Evolutionary conservation across 345 rosid species (phyloP).

Genomic region (Microthlaspi erraticum): DNA sequence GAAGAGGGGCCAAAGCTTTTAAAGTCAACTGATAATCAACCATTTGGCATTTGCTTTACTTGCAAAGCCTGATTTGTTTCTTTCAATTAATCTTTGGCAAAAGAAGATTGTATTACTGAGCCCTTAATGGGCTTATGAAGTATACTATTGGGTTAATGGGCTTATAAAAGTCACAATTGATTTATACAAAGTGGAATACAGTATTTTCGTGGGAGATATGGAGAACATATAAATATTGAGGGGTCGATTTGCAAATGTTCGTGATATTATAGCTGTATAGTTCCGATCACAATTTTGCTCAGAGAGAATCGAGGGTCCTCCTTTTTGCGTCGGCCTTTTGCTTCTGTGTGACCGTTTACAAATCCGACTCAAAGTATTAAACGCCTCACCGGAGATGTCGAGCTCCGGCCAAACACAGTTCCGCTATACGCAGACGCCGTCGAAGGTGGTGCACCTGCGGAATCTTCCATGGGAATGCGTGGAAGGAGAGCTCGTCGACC

Average conservation of each 20-base stretch:
- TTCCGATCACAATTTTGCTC: conserved; percentile 26
- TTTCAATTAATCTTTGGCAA: too few species aligned
- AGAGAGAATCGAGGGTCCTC: conserved; percentile 1
- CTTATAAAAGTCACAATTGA: neutral
- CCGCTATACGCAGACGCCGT: conserved; percentile 93
- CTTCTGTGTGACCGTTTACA: conserved; percentile 3
- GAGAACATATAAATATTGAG: neutral
- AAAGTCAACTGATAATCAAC: conserved; percentile 28
- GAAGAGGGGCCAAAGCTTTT: conserved; percentile 38
- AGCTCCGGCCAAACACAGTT: conserved; percentile 84
- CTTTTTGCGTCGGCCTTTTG: conserved; percentile 22
- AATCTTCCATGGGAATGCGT: conserved; percentile 95
- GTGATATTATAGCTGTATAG: neutral
- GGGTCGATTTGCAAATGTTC: neutral
- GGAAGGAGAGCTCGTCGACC: conserved; percentile 93
- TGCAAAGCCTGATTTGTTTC: too few species aligned
- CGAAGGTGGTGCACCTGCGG: conserved; percentile 91
- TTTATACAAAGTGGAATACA: too few species aligned
- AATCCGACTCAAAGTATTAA: conserved; percentile 10
- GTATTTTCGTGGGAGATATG: too few species aligned
- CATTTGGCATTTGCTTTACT: neutral
- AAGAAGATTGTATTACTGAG: neutral
- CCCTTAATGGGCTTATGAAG: neutral
- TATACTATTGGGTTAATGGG: neutral
- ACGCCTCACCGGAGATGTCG: conserved; percentile 49